These are phyloP conservation scores for Cytospora mali DNA, from an alignment of 2,329 filamentous ascomycete species.

Conservation along the genomic window DNA sequence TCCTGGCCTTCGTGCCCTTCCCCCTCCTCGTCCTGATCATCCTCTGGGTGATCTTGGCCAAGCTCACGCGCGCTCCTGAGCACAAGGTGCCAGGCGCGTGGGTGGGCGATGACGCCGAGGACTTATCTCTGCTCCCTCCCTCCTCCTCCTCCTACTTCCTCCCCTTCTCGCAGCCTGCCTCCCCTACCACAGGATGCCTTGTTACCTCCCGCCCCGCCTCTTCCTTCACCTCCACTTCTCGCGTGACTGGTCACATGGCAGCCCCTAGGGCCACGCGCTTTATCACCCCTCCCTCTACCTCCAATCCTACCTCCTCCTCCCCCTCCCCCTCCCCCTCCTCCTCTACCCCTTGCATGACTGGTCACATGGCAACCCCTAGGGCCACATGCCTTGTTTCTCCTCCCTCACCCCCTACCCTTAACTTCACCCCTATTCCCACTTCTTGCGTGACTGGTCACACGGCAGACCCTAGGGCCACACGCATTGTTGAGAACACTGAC, in stretches of 20 bases:
- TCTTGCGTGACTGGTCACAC: conserved; percentile 5
- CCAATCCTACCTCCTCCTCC: too few species aligned
- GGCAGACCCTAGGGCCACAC: conserved; percentile 8
- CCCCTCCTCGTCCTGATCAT: not conserved
- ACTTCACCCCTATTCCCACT: not conserved
- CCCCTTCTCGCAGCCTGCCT: conserved; percentile 1
- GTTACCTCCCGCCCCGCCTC: not conserved
- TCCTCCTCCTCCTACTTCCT: not conserved
- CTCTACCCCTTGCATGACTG: not conserved
- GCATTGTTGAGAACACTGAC: not conserved
- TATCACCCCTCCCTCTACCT: not conserved
- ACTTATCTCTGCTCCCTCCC: not conserved
- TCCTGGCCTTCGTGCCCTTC: not conserved
- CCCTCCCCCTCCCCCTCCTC: not conserved
- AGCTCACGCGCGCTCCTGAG: not conserved
- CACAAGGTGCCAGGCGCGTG: conserved; percentile 10
- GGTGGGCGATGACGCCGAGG: conserved; percentile 3
- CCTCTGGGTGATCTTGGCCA: conserved; percentile 1
- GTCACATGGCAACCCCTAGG: conserved; percentile 10
- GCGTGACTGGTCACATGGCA: conserved; percentile 12
- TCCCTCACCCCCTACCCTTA: too few species aligned
- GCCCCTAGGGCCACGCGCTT: not conserved
- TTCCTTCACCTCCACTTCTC: not conserved
- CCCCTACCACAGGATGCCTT: not conserved
- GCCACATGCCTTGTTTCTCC: not conserved